These are phyloP conservation scores for Globisporangium uncinulatum DNA, from an alignment of 352 stramenopile species.

Conservation along the genomic window DNA sequence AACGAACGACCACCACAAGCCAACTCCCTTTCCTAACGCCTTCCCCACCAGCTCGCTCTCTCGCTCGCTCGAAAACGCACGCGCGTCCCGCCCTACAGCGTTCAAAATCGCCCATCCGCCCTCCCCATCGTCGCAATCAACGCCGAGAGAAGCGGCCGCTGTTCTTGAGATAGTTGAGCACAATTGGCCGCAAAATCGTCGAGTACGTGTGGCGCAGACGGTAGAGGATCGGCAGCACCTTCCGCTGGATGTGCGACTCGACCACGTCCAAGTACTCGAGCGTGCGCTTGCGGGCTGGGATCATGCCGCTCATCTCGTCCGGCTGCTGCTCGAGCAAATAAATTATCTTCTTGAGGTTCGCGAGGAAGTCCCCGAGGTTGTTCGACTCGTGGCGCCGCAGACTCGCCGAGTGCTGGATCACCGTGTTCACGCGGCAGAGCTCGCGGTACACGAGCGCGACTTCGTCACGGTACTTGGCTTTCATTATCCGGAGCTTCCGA, in stretches of 20 bases:
- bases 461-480: constrained; percentile 70
- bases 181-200: constrained; percentile 66
- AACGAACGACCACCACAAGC: no score
- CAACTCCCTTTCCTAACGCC: no score
- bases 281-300: constrained; percentile 61
- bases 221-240: constrained; percentile 76
- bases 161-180: constrained; percentile 76
- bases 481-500: constrained; percentile 59
- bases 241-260: constrained; percentile 80
- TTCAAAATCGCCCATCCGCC: background rate
- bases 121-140: no score
- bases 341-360: constrained; percentile 88
- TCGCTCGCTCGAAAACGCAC: no score
- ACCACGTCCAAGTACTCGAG: constrained; percentile 77
- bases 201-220: constrained; percentile 76
- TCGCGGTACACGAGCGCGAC: constrained; percentile 76
- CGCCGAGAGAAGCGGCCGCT: constrained; percentile 50
- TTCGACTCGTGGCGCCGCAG: constrained; percentile 73
- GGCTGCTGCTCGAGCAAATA: constrained; percentile 84
- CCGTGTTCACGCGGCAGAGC: constrained; percentile 71
- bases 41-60: no score
- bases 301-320: constrained; percentile 68
- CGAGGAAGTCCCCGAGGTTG: constrained; percentile 74
- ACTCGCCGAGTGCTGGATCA: constrained; percentile 75
- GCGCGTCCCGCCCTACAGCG: no score